Percentiles rank a stretch among this genome's conserved stretches.
Conservation (phyloP, 2,329 filamentous ascomycete species). For the Penicillium sp. region DNA sequence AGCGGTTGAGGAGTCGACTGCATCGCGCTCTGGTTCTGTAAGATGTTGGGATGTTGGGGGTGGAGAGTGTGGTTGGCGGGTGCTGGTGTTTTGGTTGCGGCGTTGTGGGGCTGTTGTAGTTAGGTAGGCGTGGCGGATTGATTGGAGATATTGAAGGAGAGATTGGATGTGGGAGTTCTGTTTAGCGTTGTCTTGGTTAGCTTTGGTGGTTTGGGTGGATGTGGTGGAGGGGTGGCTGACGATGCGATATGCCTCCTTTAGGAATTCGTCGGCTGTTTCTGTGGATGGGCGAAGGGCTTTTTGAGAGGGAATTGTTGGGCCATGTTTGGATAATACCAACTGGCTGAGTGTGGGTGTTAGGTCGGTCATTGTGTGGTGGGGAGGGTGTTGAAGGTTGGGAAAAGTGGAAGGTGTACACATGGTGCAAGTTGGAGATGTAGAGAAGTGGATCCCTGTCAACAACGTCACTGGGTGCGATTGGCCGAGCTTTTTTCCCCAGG, state of each 20-base stretch:
- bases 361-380: constrained; percentile 39
- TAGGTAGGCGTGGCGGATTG: constrained; percentile 87
- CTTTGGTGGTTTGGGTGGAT: not conserved
- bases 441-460: constrained; percentile 11
- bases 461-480: constrained; percentile 15
- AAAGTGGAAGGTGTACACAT: constrained; percentile 11
- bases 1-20: constrained; percentile 85
- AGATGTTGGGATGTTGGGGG: constrained; percentile 51
- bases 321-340: constrained; percentile 34
- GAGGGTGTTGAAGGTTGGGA: constrained; percentile 1
- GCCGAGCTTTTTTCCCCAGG: constrained; percentile 1
- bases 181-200: not conserved
- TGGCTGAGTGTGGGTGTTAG: constrained; percentile 39
- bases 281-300: constrained; percentile 20
- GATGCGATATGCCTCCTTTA: constrained; percentile 92
- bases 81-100: constrained; percentile 30
- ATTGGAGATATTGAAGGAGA: constrained; percentile 75
- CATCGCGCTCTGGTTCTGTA: constrained; percentile 78
- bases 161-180: constrained; percentile 84
- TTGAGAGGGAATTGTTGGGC: constrained; percentile 36
- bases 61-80: constrained; percentile 37
- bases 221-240: constrained; percentile 46
- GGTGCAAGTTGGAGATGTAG: constrained; percentile 7
- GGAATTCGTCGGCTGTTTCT: constrained; percentile 71
- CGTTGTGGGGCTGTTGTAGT: constrained; percentile 68